Evolutionary conservation across 352 stramenopile species (phyloP).

Genomic region (Pythium brachiatum): DNA sequence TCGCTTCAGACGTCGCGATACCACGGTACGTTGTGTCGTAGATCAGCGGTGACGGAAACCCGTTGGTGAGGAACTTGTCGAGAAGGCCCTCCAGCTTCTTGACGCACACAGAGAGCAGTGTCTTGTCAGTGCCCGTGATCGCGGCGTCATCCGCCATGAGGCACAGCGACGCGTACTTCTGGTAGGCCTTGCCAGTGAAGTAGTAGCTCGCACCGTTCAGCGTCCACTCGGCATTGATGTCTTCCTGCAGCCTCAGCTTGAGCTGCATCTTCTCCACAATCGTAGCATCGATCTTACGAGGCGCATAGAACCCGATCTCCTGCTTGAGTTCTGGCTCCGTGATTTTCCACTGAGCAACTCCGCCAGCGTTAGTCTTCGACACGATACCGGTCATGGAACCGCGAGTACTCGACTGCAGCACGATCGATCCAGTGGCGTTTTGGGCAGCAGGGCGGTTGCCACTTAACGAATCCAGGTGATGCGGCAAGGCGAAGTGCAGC

Average conservation of each 20-base stretch:
- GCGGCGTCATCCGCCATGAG: constrained; percentile 56
- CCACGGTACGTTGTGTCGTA: constrained; percentile 72
- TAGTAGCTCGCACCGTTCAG: constrained; percentile 58
- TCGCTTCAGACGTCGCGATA: constrained; percentile 42
- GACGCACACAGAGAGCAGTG: constrained; percentile 43
- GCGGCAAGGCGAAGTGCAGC: constrained; percentile 54
- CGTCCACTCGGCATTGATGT: constrained; percentile 56
- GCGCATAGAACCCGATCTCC: constrained; percentile 57
- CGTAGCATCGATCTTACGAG: constrained; percentile 26
- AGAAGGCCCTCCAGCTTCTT: constrained; percentile 58
- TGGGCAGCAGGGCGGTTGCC: constrained; percentile 16
- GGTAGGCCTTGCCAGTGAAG: constrained; percentile 72
- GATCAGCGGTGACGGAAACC: constrained; percentile 40
- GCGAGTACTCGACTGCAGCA: constrained; percentile 51
- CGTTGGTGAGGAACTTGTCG: constrained; percentile 59
- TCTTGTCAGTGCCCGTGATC: constrained; percentile 47
- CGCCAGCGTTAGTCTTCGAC: constrained; percentile 33
- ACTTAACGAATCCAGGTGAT: constrained; percentile 53
- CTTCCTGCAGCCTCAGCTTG: constrained; percentile 42
- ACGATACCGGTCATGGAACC: constrained; percentile 52
- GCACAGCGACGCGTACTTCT: constrained; percentile 81
- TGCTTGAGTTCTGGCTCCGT: constrained; percentile 45
- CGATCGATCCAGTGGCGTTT: constrained; percentile 26
- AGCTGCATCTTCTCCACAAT: constrained; percentile 34
- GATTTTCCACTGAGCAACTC: constrained; percentile 50